A percentile compares a stretch with the other conserved stretches of the same genome.
phyloP scores from a whole-genome alignment of 2,329 filamentous ascomycete genomes.

The Peltaster fructicola region DNA sequence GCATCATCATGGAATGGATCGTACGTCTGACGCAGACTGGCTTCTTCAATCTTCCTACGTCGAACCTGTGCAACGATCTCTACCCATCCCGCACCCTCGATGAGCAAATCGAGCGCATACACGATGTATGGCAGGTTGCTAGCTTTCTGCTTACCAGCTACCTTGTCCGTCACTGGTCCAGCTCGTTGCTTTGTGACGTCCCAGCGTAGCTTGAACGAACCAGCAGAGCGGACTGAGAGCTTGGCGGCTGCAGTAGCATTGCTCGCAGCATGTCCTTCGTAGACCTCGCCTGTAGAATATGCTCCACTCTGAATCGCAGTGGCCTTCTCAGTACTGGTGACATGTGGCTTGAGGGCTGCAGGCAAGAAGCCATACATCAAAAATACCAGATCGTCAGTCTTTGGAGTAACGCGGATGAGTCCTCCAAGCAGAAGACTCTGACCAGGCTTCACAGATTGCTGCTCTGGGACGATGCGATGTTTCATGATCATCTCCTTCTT shows the following conservation, averaged over 20 bases:
- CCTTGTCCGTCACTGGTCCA: conserved; percentile 47
- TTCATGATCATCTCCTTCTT: conserved; percentile 61
- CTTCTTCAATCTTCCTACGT: conserved; percentile 9
- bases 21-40: conserved; percentile 7
- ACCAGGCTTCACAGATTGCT: conserved; percentile 52
- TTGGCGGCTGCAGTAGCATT: conserved; percentile 33
- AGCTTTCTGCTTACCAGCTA: conserved; percentile 44
- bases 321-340: conserved; percentile 68
- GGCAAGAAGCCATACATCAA: conserved; percentile 79
- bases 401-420: conserved; percentile 71
- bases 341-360: conserved; percentile 43
- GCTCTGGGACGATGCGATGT: conserved; percentile 53
- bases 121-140: conserved; percentile 63
- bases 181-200: conserved; percentile 70
- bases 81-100: conserved; percentile 88
- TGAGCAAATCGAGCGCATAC: conserved; percentile 63
- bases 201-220: conserved; percentile 55
- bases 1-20: no score
- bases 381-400: conserved; percentile 45
- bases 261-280: conserved; percentile 39
- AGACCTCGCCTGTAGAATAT: conserved; percentile 31
- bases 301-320: conserved; percentile 44
- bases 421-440: conserved; percentile 68
- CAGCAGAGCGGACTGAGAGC: conserved; percentile 39
- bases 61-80: conserved; percentile 74